Base-by-base conservation (phyloP, 139 green algal species). In the Desmodesmus armatus region DNA sequence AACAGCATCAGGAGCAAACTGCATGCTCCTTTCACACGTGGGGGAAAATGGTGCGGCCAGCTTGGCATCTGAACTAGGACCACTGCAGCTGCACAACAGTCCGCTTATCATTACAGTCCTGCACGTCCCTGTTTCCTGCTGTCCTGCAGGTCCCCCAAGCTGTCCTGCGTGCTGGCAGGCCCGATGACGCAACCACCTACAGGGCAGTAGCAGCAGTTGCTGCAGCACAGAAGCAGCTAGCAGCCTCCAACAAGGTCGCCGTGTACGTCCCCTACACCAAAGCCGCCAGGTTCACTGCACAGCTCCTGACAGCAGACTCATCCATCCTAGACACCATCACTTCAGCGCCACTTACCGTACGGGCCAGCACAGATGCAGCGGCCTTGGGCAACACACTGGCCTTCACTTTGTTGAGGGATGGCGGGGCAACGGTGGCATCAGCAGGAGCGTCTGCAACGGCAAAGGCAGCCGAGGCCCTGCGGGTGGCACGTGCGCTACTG, bases 231-330 rank as follows among this genome's bases (percentile, higher is more conserved):
- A 66, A 44, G 7, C 27, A n/a, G 37, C 76, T 82, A 5, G n/a
- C 53, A 23, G 31, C 71, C 17, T 55, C 76, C 15, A 55, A 21
- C 55, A 82, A 72, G 27, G 37, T 53, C 3, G 55, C 72, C 55
- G 37, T 82, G 37, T 82, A 82, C 21, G 76, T 82, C 17, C 76
- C 76, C 13, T 82, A 60, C 76, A 82, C 76, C 4, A 53, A 71
- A 21, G 71, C 37, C 19, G 21, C 15, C n/a, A 39, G 37, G 2
- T 82, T 82, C 76, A 82, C 76, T 6, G 76, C 76, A 29, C 19
- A 72, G 5, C 55, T 82, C 1, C 76, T 82, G 37, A 53, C 76
- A 15, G 49, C 76, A 29, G 72, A 55, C 43, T n/a, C n/a, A n/a
- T n/a, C n/a, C n/a, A n/a, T n/a, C n/a, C n/a, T n/a, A n/a, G n/a